Percentiles rank a stretch among this genome's conserved stretches.
phyloP scores from a whole-genome alignment of 139 green algal genomes.

The Gonium pectorale region DNA sequence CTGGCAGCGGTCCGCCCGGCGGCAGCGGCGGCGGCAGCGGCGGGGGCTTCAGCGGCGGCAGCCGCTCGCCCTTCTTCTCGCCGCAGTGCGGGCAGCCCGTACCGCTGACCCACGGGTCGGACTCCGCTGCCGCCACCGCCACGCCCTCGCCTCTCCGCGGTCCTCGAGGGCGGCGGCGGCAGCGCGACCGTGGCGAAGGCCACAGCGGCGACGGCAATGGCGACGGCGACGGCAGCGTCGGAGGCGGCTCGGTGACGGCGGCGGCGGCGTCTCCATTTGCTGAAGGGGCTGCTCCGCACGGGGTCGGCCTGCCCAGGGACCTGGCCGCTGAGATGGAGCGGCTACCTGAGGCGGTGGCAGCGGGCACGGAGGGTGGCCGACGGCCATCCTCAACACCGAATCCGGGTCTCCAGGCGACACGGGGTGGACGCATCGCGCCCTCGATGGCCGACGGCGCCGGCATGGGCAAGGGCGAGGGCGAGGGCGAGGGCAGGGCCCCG shows the following conservation, averaged over 20 bases:
- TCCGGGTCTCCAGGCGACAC: no score
- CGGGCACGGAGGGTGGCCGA: no score
- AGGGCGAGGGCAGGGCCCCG: no score
- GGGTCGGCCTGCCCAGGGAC: no score
- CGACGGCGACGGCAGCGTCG: background rate
- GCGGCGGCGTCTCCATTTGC: no score
- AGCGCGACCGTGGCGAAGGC: background rate
- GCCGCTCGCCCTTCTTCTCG: background rate
- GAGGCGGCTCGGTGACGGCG: background rate
- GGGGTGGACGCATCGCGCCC: no score
- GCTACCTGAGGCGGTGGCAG: no score
- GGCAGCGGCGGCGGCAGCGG: background rate
- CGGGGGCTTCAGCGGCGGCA: background rate
- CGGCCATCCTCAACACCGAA: no score
- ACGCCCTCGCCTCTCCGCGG: background rate
- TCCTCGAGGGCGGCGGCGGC: background rate
- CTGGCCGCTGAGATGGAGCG: no score
- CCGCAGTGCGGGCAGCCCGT: constrained; percentile 14
- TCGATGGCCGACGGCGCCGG: no score
- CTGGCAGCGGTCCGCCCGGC: background rate
- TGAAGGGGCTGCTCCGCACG: no score
- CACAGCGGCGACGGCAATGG: background rate
- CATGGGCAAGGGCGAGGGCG: background rate
- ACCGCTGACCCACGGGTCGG: constrained; percentile 4
- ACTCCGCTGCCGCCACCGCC: background rate